Conservation (phyloP, 192 early-diverging fungal species). For the Jimgerdemannia lactiflua region DNA sequence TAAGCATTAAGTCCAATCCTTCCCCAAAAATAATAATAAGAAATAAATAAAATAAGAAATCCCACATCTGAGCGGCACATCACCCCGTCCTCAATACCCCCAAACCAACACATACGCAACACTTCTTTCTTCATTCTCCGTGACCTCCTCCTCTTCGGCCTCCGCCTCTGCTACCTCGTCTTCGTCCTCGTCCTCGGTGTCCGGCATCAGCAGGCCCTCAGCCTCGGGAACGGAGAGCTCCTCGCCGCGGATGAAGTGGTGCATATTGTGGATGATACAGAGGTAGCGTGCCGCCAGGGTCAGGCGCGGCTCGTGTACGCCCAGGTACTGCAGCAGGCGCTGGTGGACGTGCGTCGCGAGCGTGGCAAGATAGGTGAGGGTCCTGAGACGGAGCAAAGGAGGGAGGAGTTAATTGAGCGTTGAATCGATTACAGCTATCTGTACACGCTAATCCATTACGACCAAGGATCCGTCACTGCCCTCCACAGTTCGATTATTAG, state of each 20-base stretch:
- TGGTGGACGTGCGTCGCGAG: neutral
- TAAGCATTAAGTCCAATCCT: no score
- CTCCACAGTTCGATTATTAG: no score
- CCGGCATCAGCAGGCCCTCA: neutral
- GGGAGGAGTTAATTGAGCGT: no score
- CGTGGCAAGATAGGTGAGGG: neutral
- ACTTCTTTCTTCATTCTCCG: neutral
- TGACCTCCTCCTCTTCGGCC: neutral
- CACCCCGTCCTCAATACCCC: no score
- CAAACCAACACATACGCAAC: no score
- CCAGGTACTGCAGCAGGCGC: neutral
- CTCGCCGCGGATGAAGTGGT: constrained; percentile 5
- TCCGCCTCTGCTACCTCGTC: neutral
- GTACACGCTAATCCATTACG: neutral
- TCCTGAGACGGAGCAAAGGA: neutral
- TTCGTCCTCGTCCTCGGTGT: neutral
- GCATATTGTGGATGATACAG: neutral
- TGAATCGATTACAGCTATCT: neutral
- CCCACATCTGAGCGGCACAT: no score
- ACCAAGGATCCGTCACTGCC: no score
- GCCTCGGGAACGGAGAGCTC: neutral
- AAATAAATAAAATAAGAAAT: no score
- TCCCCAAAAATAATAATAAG: no score
- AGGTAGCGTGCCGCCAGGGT: constrained; percentile 1
- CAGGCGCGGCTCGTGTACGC: neutral